These are phyloP conservation scores for Exobasidium cylindrosporum DNA, from an alignment of 1,284 basidiomycete species.

Conservation along the genomic window DNA sequence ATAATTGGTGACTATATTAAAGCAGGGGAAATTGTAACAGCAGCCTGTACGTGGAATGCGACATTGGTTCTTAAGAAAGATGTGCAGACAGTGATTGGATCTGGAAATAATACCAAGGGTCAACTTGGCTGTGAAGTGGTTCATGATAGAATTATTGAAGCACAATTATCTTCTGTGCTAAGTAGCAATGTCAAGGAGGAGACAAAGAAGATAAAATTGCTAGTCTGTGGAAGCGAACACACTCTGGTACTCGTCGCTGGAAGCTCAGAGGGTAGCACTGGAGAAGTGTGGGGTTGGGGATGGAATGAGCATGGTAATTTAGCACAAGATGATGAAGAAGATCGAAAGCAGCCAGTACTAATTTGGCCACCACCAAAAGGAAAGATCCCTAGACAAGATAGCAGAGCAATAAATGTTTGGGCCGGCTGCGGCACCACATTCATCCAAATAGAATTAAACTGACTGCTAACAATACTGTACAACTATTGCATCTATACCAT, in stretches of 20 bases:
- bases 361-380: neutral
- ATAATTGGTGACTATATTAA: neutral
- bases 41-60: slow-evolving; percentile 1
- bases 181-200: neutral
- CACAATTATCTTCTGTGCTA: neutral
- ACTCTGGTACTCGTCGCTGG: neutral
- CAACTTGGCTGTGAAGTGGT: neutral
- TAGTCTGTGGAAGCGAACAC: slow-evolving; percentile 16
- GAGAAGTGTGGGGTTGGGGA: slow-evolving; percentile 15
- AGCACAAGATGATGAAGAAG: slow-evolving; percentile 7
- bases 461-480: neutral
- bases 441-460: slow-evolving; percentile 3
- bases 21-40: neutral
- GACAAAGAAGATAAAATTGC: neutral
- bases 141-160: neutral
- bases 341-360: slow-evolving; percentile 8
- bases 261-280: neutral
- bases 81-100: neutral
- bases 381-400: neutral
- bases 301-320: slow-evolving; percentile 20
- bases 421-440: slow-evolving; percentile 17
- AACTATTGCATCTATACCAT: neutral
- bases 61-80: slow-evolving; percentile 5
- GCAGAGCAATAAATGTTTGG: slow-evolving; percentile 8
- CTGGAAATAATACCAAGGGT: slow-evolving; percentile 9